These are phyloP conservation scores for Yarrowia sp. DNA, from an alignment of 805 yeast species.

Conservation along the genomic window DNA sequence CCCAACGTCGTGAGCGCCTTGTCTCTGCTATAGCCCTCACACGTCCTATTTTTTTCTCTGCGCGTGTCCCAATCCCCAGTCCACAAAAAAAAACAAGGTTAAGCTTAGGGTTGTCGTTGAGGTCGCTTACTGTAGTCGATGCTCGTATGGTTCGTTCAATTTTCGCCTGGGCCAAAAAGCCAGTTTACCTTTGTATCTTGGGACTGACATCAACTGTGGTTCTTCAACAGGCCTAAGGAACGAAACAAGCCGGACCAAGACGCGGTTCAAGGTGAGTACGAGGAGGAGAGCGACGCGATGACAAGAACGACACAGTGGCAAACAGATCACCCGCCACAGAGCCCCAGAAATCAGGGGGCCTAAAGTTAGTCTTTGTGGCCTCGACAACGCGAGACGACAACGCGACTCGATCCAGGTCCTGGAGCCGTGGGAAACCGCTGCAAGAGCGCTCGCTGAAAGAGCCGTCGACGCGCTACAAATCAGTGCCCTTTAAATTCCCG, in stretches of 20 bases:
- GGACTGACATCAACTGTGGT: slow-evolving; percentile 26
- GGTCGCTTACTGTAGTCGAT: slow-evolving; percentile 23
- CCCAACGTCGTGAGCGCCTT: no score
- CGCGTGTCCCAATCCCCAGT: slow-evolving; percentile 10
- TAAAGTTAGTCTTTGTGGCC: slow-evolving; percentile 23
- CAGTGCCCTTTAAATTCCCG: no score
- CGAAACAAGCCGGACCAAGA: slow-evolving; percentile 26
- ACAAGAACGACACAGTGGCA: background rate
- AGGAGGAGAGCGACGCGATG: background rate
- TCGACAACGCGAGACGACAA: slow-evolving; percentile 11
- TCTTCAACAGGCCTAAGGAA: slow-evolving; percentile 27
- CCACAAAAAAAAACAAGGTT: background rate
- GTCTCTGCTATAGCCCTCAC: background rate
- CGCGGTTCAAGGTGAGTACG: slow-evolving; percentile 25
- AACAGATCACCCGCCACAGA: background rate
- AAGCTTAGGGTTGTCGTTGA: slow-evolving; percentile 22
- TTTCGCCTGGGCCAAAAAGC: slow-evolving; percentile 24
- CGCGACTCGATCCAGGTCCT: background rate
- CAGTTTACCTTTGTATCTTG: slow-evolving; percentile 19
- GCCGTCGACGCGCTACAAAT: no score
- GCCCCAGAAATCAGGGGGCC: slow-evolving; percentile 4
- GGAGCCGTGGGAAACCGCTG: no score
- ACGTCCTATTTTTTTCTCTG: background rate
- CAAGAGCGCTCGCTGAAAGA: no score
- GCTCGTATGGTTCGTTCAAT: slow-evolving; percentile 24